A percentile compares a stretch with the other conserved stretches of the same genome.
Evolutionary conservation across 192 early-diverging fungal genomes (phyloP).

Genomic region (Phycomyces nitens): DNA sequence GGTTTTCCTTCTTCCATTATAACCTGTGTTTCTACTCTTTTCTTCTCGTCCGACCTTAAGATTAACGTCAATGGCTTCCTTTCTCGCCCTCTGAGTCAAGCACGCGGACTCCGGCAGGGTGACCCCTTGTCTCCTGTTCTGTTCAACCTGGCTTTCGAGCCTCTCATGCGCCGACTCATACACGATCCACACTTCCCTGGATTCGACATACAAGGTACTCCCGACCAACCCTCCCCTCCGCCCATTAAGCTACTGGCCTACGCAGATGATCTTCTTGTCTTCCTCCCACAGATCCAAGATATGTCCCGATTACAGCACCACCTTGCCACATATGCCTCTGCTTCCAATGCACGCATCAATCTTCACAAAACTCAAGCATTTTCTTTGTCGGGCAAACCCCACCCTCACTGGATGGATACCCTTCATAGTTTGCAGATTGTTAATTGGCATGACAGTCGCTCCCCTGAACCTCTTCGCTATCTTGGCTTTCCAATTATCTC

Average conservation of each 20-base stretch:
- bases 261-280: conserved; percentile 29
- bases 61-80: conserved; percentile 27
- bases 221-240: neutral
- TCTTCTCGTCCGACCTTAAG: conserved; percentile 8
- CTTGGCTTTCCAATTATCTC: conserved; percentile 16
- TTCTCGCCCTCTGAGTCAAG: conserved; percentile 7
- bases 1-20: conserved; percentile 14
- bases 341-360: conserved; percentile 27
- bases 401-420: neutral
- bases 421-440: neutral
- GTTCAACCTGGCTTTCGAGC: conserved; percentile 31
- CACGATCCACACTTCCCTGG: conserved; percentile 3
- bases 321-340: conserved; percentile 4
- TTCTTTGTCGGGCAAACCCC: conserved; percentile 5
- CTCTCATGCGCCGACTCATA: conserved; percentile 9
- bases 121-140: conserved; percentile 34
- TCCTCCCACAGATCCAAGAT: conserved; percentile 4
- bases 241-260: conserved; percentile 5
- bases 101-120: conserved; percentile 30
- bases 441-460: conserved; percentile 4
- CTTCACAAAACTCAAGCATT: conserved; percentile 22
- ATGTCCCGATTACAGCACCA: neutral
- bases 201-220: neutral
- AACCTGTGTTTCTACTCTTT: neutral
- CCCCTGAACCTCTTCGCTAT: neutral